Base-by-base conservation (phyloP, 495 filamentous ascomycete species). In the Xylaria venustula region DNA sequence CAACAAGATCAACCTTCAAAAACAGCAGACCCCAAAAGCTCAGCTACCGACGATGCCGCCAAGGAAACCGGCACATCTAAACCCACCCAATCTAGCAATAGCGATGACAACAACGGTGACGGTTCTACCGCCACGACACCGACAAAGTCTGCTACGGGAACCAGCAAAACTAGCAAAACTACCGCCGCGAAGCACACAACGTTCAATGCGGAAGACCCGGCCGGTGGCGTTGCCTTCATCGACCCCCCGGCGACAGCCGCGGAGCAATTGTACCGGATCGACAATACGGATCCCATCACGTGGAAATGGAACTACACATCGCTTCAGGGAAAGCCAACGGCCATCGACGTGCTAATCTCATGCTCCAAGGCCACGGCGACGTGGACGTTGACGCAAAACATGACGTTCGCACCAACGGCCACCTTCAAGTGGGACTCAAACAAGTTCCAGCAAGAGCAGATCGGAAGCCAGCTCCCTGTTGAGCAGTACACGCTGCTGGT, bases 271-370 rank as follows among this genome's bases (percentile, higher is more conserved):
- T 98, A 91, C 85, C 93, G 93, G 74, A 89, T 98, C 69, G 90
- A 89, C 17, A 86, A 98, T 53, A 80, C 80, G 53, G 87, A 97
- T 37, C 81, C 81, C 54, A 79, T 96, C 15, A 97, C 92, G 1
- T 93, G 93, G 73, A 87, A 77, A 0, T 98, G 93, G 93, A 97
- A 97, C 75, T 98, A 97, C 77, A 98, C 94, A 1, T 91, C 88
- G 45, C 78, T 98, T 40, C 83, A 83, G 28, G 86, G 86, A 17
- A 88, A 86, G 0, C 94, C 94, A 0, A 86, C 84, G 2, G 87
- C 85, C 30, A 75, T 98, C 65, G 90, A 98, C 65, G 84, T 97
- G 3, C 75, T 94, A 30, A 89, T 94, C 11, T 87, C 85, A 23
- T 95, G 90, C 85, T 86, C 85, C 37, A 58, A 60, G 22, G 75